These are phyloP conservation scores for Pythium folliculosum DNA, from an alignment of 352 stramenopile species.

Conservation along the genomic window DNA sequence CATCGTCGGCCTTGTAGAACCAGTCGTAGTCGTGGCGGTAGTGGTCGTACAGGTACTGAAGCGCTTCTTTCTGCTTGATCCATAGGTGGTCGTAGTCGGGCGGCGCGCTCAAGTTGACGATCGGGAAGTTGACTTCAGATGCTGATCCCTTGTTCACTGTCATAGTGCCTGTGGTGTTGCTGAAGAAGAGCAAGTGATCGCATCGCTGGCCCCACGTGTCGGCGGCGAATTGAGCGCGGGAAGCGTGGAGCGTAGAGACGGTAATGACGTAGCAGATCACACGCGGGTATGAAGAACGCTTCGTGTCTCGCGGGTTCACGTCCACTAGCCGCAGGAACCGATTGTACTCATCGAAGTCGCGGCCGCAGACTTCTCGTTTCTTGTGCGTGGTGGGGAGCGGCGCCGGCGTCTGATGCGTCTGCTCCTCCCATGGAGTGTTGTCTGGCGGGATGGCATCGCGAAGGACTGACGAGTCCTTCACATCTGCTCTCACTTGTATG, in stretches of 20 bases:
- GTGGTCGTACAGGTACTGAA: slow-evolving; percentile 66
- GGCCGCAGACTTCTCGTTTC: no score
- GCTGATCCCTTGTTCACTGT: slow-evolving; percentile 31
- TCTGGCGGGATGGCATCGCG: no score
- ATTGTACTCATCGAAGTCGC: no score
- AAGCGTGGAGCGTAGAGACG: slow-evolving; percentile 68
- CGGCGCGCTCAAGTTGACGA: slow-evolving; percentile 41
- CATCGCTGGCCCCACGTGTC: slow-evolving; percentile 82
- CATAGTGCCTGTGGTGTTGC: slow-evolving; percentile 60
- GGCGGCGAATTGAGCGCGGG: slow-evolving; percentile 56
- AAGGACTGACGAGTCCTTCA: no score
- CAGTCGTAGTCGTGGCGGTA: slow-evolving; percentile 22
- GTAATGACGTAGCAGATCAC: slow-evolving; percentile 87
- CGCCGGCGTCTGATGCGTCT: no score
- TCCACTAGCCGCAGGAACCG: no score
- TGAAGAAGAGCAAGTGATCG: slow-evolving; percentile 81
- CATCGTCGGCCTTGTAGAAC: no score
- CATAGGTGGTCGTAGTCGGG: slow-evolving; percentile 80
- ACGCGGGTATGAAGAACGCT: slow-evolving; percentile 37
- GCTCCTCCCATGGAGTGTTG: no score
- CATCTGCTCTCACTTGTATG: no score
- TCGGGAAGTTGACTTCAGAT: slow-evolving; percentile 38
- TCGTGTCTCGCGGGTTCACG: no score
- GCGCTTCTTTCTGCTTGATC: slow-evolving; percentile 76
- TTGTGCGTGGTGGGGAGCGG: no score